A percentile compares a stretch with the other conserved stretches of the same genome.
These are phyloP conservation scores for Zopfochytrium polystomum DNA, from an alignment of 371 early-diverging fungal species.

Conservation along the genomic window DNA sequence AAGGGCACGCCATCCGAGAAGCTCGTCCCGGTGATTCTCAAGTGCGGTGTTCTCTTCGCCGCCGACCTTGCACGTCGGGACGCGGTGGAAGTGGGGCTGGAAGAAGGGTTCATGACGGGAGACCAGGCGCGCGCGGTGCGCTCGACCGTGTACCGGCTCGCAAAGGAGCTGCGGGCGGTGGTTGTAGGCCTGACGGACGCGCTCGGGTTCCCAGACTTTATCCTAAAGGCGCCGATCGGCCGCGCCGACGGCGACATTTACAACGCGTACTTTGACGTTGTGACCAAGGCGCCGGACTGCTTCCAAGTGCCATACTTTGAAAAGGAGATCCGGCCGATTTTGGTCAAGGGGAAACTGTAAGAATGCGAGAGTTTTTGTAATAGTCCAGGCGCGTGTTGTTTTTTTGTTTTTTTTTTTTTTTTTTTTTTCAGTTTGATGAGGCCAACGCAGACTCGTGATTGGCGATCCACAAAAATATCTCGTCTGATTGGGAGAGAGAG, in stretches of 20 bases:
- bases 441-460: too few relatives aligned
- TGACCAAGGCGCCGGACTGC: conserved; percentile 15
- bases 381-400: too few relatives aligned
- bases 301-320: conserved; percentile 19
- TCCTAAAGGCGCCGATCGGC: conserved; percentile 66
- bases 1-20: neutral
- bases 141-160: conserved; percentile 13
- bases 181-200: conserved; percentile 63
- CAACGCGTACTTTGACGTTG: conserved; percentile 25
- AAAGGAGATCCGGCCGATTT: conserved; percentile 19
- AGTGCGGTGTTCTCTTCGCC: conserved; percentile 23
- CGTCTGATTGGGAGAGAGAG: too few relatives aligned
- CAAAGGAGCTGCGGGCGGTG: conserved; percentile 55
- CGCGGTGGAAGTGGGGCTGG: neutral
- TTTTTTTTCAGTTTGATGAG: too few relatives aligned
- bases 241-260: conserved; percentile 64
- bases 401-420: too few relatives aligned
- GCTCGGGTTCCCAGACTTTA: conserved; percentile 62
- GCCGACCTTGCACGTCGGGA: conserved; percentile 23
- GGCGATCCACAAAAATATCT: too few relatives aligned
- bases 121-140: conserved; percentile 1
- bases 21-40: conserved; percentile 3
- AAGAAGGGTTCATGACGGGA: conserved; percentile 2
- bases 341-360: conserved; percentile 5
- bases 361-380: too few relatives aligned